Base-by-base conservation (phyloP, 805 yeast species). In the Cyberlindnera japonica region DNA sequence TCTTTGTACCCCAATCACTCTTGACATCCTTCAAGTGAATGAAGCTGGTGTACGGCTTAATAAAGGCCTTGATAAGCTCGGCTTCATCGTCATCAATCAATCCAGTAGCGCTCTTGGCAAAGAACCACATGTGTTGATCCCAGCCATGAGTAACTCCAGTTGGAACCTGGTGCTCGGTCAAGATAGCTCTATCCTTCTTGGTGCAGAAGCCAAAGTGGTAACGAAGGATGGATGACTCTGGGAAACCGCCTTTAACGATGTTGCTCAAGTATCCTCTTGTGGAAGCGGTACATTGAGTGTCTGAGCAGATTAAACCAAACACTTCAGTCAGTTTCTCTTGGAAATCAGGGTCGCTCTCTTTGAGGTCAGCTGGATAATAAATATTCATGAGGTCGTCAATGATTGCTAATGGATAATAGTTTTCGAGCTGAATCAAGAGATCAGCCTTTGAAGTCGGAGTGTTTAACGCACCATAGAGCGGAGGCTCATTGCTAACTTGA, bases 201-300 rank as follows among this genome's bases (percentile, higher is more conserved):
- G 45, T 15, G 17, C 15, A 23, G 26, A 36, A 41, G 24, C 37
- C 45, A 5, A 58, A 46, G 31, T 54, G 49, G 43, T 62, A 65
- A 19, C 69, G 53, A 40, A 47, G 57, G 18, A 62, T 44, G 10
- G 45, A 37, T 5, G 48, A 37, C 13, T 35, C 36, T 4, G 64
- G 63, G 39, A 57, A 59, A 8, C 61, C 61, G 15, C 35, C 37
- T 16, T 40, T 27, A 11, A 40, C 4, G 18, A 43, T 16, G 32
- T 58, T 51, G 33, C 58, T 48, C 12, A 67, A 27, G 26, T 60
- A 62, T 2, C 67, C 67, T 37, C 71, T 54, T 6, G 59, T 47
- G 3, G 69, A 63, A 4, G 61, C 61, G 38, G 65, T 61, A 7
- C 65, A 67, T 45, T 67, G 71, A 3, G 64, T 61, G 44, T 65